phyloP scores from a whole-genome alignment of 2,329 filamentous ascomycete species.

The Hortaea sp. region DNA sequence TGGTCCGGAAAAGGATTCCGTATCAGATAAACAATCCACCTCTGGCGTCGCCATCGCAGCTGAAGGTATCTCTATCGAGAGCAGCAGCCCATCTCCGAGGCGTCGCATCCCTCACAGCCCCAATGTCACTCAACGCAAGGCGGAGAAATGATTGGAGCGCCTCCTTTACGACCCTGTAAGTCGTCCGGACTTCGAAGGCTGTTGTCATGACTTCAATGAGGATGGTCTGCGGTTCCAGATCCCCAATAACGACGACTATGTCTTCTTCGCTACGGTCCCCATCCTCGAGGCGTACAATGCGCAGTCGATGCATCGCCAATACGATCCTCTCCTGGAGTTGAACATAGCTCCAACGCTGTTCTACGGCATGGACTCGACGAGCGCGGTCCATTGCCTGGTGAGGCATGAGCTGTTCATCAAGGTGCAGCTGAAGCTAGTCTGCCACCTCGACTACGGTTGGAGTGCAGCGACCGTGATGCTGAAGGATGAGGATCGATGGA shows the following conservation, averaged over 20 bases:
- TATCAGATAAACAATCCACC: too few species aligned
- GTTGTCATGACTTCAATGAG: too few species aligned
- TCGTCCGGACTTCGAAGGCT: too few species aligned
- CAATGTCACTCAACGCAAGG: too few species aligned
- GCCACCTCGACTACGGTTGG: not conserved
- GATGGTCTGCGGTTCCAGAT: not conserved
- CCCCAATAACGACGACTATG: not conserved
- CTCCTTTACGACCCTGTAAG: too few species aligned
- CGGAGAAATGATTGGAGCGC: too few species aligned
- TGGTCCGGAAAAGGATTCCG: too few species aligned
- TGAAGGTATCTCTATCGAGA: too few species aligned
- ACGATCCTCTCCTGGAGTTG: conserved; percentile 2
- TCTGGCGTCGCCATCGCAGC: too few species aligned
- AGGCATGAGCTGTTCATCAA: not conserved
- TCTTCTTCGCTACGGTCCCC: not conserved
- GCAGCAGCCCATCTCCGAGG: too few species aligned
- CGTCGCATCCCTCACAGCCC: too few species aligned
- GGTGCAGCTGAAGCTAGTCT: conserved; percentile 4
- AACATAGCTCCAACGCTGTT: not conserved
- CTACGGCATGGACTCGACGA: not conserved
- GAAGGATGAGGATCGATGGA: not conserved
- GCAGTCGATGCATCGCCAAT: not conserved
- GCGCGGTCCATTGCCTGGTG: conserved; percentile 1
- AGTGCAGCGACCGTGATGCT: conserved; percentile 1
- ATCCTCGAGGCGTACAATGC: conserved; percentile 1